phyloP scores from a whole-genome alignment of 2,329 filamentous ascomycete genomes.

The Claviceps spartinae region DNA sequence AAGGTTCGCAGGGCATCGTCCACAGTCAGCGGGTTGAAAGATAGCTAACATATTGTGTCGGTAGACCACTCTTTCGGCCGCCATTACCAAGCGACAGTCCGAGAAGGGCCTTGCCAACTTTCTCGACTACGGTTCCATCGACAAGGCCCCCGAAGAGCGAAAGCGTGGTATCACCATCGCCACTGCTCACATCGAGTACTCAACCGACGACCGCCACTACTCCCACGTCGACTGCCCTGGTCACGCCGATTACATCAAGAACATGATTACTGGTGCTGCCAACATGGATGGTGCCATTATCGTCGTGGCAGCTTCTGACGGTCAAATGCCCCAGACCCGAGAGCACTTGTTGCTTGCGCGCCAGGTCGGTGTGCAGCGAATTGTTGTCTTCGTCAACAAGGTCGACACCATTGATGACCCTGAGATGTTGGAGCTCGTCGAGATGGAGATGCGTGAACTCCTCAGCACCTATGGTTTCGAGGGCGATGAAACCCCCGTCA shows the following conservation, averaged over 20 bases:
- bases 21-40: neutral
- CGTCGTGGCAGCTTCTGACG: constrained; percentile 93
- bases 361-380: constrained; percentile 94
- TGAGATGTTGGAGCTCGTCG: constrained; percentile 99
- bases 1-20: constrained; percentile 50
- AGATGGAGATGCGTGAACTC: constrained; percentile 99
- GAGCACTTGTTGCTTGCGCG: constrained; percentile 96
- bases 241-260: constrained; percentile 99
- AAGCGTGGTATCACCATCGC: constrained; percentile 99
- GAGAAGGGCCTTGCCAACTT: constrained; percentile 89
- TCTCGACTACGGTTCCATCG: constrained; percentile 94
- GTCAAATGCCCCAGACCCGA: constrained; percentile 98
- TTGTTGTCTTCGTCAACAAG: constrained; percentile 99
- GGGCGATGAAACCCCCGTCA: constrained; percentile 91
- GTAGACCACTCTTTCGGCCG: constrained; percentile 92
- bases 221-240: constrained; percentile 99
- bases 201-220: constrained; percentile 89
- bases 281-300: constrained; percentile 99
- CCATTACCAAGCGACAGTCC: constrained; percentile 96
- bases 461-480: constrained; percentile 89
- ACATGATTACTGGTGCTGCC: constrained; percentile 99
- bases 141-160: constrained; percentile 97
- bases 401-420: constrained; percentile 93
- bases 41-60: neutral
- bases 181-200: constrained; percentile 96